Evolutionary conservation across 176 grass and related monocot species (phyloP).

Genomic region (Chrysopogon serrulatus): DNA sequence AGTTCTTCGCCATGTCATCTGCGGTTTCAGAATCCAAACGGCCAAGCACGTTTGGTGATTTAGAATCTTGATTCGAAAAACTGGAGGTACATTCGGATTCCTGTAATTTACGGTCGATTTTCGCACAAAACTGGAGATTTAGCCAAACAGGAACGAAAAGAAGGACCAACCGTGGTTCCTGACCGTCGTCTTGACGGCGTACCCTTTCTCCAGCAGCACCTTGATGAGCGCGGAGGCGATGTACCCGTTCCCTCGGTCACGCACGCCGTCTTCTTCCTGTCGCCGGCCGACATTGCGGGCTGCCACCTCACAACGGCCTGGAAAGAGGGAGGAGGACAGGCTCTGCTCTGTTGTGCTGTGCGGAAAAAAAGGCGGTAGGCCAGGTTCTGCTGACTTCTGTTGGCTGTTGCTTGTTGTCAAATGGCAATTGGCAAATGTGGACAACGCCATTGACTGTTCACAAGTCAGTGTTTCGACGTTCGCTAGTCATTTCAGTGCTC

Average conservation of each 20-base stretch:
- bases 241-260: conserved; percentile 63
- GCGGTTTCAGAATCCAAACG: not conserved
- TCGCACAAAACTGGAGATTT: too few relatives aligned
- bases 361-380: too few relatives aligned
- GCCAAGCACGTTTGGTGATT: not conserved
- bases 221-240: conserved; percentile 55
- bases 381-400: too few relatives aligned
- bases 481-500: too few relatives aligned
- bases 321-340: not conserved
- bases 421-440: too few relatives aligned
- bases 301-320: too few relatives aligned
- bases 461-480: too few relatives aligned
- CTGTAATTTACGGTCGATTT: not conserved
- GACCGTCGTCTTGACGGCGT: conserved; percentile 56
- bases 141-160: not conserved
- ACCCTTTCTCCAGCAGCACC: conserved; percentile 56
- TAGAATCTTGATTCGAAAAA: not conserved
- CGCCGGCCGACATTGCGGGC: not conserved
- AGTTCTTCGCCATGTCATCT: conserved; percentile 33
- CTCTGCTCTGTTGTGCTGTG: too few relatives aligned
- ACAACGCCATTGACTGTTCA: too few relatives aligned
- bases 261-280: conserved; percentile 29
- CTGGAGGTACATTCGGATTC: not conserved
- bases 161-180: conserved; percentile 45
- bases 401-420: too few relatives aligned